These are phyloP conservation scores for Penicillium soppii DNA, from an alignment of 495 filamentous ascomycete species.

Conservation along the genomic window DNA sequence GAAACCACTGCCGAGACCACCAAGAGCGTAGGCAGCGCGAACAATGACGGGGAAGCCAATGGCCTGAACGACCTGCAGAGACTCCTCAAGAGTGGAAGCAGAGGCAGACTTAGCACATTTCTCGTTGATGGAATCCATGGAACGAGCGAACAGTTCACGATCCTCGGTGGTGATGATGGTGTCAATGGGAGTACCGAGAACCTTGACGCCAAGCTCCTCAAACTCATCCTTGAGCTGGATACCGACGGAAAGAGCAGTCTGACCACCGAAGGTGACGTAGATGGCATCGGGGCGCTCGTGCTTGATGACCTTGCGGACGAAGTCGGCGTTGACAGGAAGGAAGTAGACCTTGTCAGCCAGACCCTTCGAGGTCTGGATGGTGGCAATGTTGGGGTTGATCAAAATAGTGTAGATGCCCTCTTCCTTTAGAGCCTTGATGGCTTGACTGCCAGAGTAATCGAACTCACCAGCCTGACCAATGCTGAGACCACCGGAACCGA, in stretches of 20 bases:
- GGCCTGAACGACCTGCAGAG: slow-evolving; percentile 74
- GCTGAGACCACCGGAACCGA: slow-evolving; percentile 92
- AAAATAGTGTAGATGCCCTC: slow-evolving; percentile 93
- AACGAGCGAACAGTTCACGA: slow-evolving; percentile 92
- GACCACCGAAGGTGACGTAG: slow-evolving; percentile 94
- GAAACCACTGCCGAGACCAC: slow-evolving; percentile 93
- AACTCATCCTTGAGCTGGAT: slow-evolving; percentile 98
- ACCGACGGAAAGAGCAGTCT: slow-evolving; percentile 91
- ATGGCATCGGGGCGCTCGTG: slow-evolving; percentile 94
- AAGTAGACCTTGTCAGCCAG: slow-evolving; percentile 99
- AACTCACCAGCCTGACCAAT: slow-evolving; percentile 99
- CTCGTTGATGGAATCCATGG: slow-evolving; percentile 97
- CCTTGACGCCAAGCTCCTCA: slow-evolving; percentile 82
- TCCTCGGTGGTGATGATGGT: slow-evolving; percentile 99
- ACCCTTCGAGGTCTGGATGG: slow-evolving; percentile 94
- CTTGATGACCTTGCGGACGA: slow-evolving; percentile 95
- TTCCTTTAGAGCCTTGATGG: slow-evolving; percentile 95
- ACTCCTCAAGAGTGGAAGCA: slow-evolving; percentile 82
- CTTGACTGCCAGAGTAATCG: slow-evolving; percentile 92
- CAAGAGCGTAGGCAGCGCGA: slow-evolving; percentile 92
- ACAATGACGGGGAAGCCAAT: slow-evolving; percentile 98
- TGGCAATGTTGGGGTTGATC: slow-evolving; percentile 98
- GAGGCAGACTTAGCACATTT: slow-evolving; percentile 97
- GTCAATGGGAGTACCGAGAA: slow-evolving; percentile 93
- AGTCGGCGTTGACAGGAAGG: slow-evolving; percentile 92